Conservation (phyloP, 2,329 filamentous ascomycete genomes). For the Pezicula carpinea region DNA sequence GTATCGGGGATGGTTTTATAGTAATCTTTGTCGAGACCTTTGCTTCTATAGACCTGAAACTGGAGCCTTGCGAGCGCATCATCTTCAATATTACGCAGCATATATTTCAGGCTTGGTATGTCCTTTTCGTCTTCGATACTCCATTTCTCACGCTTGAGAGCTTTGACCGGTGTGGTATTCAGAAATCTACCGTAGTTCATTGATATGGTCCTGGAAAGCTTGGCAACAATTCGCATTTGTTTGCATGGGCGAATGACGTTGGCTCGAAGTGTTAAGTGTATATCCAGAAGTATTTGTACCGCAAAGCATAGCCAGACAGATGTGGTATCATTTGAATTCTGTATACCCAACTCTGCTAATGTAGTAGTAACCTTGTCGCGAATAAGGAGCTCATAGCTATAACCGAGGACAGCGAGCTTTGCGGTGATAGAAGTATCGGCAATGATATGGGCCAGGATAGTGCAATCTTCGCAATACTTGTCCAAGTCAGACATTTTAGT, state of each 20-base stretch:
- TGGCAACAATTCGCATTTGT: neutral
- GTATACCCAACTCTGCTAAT: neutral
- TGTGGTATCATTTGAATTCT: neutral
- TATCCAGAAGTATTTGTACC: neutral
- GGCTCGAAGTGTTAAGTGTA: neutral
- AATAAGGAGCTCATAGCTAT: neutral
- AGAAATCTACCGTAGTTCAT: neutral
- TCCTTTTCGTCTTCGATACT: neutral
- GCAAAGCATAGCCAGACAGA: neutral
- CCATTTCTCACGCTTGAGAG: neutral
- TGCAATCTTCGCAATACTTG: neutral
- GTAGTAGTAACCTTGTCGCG: neutral
- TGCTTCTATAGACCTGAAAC: neutral
- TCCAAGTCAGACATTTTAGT: neutral
- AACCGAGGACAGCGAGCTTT: neutral
- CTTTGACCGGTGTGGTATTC: neutral
- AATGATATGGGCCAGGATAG: neutral
- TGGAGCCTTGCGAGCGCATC: neutral
- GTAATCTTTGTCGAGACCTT: neutral
- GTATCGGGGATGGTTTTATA: neutral
- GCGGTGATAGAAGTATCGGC: neutral
- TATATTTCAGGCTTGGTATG: neutral
- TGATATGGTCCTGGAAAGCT: neutral
- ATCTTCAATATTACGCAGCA: neutral
- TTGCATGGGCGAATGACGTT: neutral